These are phyloP conservation scores for Effrenium voratum DNA, from an alignment of 73 alveolate genomes.

Conservation along the genomic window DNA sequence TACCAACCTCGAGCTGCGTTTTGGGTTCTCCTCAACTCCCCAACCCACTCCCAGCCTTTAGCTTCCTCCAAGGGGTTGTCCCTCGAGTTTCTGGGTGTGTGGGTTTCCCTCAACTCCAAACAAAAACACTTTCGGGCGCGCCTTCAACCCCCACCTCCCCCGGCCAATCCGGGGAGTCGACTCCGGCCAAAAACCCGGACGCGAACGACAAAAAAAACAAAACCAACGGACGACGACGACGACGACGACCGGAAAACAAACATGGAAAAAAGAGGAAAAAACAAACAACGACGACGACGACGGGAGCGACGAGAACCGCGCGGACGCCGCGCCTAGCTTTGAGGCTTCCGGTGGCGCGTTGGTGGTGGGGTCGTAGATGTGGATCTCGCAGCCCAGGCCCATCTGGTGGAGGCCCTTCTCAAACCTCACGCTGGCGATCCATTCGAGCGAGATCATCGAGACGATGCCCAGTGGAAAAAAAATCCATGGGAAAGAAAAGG, in stretches of 20 bases:
- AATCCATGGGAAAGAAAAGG: too few relatives aligned
- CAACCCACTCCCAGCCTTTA: too few relatives aligned
- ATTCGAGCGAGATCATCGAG: too few relatives aligned
- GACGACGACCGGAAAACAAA: background rate
- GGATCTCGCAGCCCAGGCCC: slow-evolving; percentile 66
- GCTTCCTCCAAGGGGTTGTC: too few relatives aligned
- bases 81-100: too few relatives aligned
- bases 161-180: background rate
- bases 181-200: background rate
- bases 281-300: background rate
- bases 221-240: background rate
- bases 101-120: too few relatives aligned
- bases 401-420: slow-evolving; percentile 59
- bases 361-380: slow-evolving; percentile 83
- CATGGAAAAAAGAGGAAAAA: background rate
- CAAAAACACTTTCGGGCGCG: too few relatives aligned
- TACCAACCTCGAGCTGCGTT: too few relatives aligned
- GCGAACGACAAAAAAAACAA: background rate
- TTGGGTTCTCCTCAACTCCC: too few relatives aligned
- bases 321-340: slow-evolving; percentile 5
- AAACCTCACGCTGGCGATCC: too few relatives aligned
- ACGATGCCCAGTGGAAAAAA: too few relatives aligned
- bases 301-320: background rate
- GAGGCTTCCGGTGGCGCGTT: slow-evolving; percentile 21
- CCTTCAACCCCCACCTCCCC: background rate